Base-by-base conservation (phyloP, 169 alveolate genomes). In the Plasmodium vivax region DNA sequence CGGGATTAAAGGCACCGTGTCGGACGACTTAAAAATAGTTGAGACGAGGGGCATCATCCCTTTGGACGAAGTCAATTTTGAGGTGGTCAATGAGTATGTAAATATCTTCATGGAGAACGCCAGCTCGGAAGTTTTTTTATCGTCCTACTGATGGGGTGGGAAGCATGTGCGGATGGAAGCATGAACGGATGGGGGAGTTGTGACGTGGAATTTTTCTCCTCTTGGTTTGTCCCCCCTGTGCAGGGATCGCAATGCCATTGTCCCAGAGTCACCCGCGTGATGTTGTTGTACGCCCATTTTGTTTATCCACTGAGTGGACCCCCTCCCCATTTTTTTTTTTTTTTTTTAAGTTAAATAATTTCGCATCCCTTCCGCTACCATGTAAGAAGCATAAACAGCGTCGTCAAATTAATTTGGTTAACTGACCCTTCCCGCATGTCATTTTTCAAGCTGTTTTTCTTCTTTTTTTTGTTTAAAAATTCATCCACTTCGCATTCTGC, bases 1-100 rank as follows among this genome's bases (percentile, higher is more conserved):
- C 14, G 94, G 94, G 7, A 80, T 88, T 80, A 88, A 88, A 88
- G 94, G 94, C 6, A 88, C 77, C 56, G 94, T 88, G 51, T 80
- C 94, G 71, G 58, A 88, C 51, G 83, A 88, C 34, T 80, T 88
- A 88, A 88, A 88, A 88, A 81, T 88, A 36, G 27, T 88, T 23
- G 94, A 88, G 68, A 80, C 94, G 43, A 58, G 94, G 41, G 94
- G 94, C 36, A 43, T 88, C 16, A 54, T 80, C 72, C 30, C 23
- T 23, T 88, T 88, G 47, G 91, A 88, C 32, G 94, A 88, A 32
- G 83, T 88, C 34, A 88, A 88, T 71, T 88, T 88, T 80, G 94
- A 88, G 41, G 83, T 88, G 51, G 90, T 88, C 32, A 88, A 88
- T 88, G 94, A 79, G 16, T 88, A 88, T 54, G 82, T 88, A 43